phyloP scores from a whole-genome alignment of 1,139 yeast species.

The Magnusiomyces tetraspermus region DNA sequence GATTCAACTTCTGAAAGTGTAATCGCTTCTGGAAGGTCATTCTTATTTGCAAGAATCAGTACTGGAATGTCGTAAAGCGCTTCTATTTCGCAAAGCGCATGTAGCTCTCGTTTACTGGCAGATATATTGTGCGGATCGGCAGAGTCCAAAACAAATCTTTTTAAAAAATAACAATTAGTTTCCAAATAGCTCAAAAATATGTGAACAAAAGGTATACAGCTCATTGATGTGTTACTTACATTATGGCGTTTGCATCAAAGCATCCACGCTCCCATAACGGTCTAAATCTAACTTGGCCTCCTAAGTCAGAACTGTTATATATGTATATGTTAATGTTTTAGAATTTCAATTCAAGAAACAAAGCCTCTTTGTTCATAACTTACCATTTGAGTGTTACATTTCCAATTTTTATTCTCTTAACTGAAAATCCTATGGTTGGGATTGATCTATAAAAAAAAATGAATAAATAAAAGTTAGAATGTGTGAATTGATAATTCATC shows the following conservation, averaged over 20 bases:
- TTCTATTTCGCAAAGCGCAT: slow-evolving; percentile 27
- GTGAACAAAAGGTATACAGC: not conserved
- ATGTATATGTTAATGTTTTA: not conserved
- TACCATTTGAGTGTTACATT: slow-evolving; percentile 34
- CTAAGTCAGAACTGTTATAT: slow-evolving; percentile 32
- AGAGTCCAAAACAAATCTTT: slow-evolving; percentile 31
- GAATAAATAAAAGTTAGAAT: not conserved
- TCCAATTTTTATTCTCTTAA: slow-evolving; percentile 33
- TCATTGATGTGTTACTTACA: slow-evolving; percentile 24
- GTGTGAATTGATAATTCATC: not conserved
- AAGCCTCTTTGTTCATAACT: slow-evolving; percentile 7
- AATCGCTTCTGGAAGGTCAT: slow-evolving; percentile 30
- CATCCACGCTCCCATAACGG: slow-evolving; percentile 38
- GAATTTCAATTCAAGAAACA: not conserved
- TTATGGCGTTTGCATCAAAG: slow-evolving; percentile 34
- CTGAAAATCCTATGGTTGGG: slow-evolving; percentile 36
- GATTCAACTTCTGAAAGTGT: slow-evolving; percentile 31
- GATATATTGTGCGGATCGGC: slow-evolving; percentile 30
- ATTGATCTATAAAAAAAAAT: slow-evolving; percentile 24
- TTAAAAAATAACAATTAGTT: not conserved
- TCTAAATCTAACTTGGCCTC: slow-evolving; percentile 36
- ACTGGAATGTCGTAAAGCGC: slow-evolving; percentile 32
- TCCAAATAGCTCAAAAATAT: not conserved
- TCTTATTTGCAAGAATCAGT: slow-evolving; percentile 34
- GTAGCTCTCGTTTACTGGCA: slow-evolving; percentile 30